Evolutionary conservation across 768 basidiomycete species (phyloP), one percentile per base, ranked within the genome.

Genomic region (Leccinellum luteum): DNA sequence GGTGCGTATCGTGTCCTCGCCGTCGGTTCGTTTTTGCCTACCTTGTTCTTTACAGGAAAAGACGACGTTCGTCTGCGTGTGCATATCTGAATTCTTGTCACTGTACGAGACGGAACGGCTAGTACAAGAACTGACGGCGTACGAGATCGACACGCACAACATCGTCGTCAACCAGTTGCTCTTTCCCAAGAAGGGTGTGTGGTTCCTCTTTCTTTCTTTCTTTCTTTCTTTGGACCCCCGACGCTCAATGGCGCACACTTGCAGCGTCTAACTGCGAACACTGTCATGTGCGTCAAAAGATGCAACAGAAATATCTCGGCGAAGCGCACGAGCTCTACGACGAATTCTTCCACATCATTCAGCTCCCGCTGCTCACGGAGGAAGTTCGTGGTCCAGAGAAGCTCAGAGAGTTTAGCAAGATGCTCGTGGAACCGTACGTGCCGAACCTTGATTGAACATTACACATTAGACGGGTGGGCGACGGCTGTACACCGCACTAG

Each of bases 31-130:
- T 3, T 12, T 47, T 48, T 25, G 28, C 47, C 2, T 19, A 21
- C 12, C 15, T 31, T 27, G 23, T 25, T 12, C 14, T 15, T 30
- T 49, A 23, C 1, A 95, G 92, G 97, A 99, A 76, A 96, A 95
- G 77, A 99, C 97, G 12, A 98, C 94, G 17, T 99, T 99, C 67
- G 90, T 99, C 65, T 98, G 97, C 67, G 96, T 98, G 52, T 94
- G 94, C 79, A 98, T 98, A 69, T 97, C 96, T 52, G 96, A 98
- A 73, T 98, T 99, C 82, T 76, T 98, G 64, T 97, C 94, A 14
- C 78, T 99, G 27, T 99, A 99, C 73, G 97, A 99, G 79, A 99
- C 97, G 27, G 97, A 99, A 74, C 90, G 97, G 28, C 82, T 99
- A 25, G 92, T 99, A 30, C 97, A 99, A 74, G 95, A 98, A 72